Conservation (phyloP, 2,329 filamentous ascomycete genomes). For the Beauveria sp. region DNA sequence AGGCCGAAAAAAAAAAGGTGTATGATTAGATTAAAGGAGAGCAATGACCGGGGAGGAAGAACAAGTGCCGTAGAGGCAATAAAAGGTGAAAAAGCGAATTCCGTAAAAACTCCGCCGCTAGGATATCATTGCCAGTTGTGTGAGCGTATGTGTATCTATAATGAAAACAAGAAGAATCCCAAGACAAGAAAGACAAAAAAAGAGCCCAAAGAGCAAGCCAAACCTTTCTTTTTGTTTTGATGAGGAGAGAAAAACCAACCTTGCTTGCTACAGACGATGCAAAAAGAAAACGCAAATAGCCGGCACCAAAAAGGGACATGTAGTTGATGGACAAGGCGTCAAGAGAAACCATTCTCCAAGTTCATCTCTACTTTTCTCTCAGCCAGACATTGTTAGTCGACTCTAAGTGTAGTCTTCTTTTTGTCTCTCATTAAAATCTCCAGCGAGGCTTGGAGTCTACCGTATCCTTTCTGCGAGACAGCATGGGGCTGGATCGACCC, state of each 20-base stretch:
- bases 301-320: neutral
- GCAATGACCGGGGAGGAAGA: neutral
- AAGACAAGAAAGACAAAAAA: neutral
- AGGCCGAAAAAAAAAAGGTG: neutral
- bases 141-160: constrained; percentile 3
- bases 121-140: constrained; percentile 9
- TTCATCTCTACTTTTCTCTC: neutral
- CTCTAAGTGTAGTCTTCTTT: neutral
- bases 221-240: neutral
- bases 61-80: neutral
- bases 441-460: constrained; percentile 40
- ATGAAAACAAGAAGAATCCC: neutral
- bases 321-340: neutral
- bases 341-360: too few relatives aligned
- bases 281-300: neutral
- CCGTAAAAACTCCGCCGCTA: constrained; percentile 9
- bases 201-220: neutral
- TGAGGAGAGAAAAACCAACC: neutral
- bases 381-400: neutral
- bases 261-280: neutral
- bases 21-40: neutral
- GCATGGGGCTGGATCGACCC: constrained; percentile 11
- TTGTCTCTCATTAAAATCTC: constrained; percentile 28
- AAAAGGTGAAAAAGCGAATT: neutral
- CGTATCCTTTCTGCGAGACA: constrained; percentile 31